A percentile compares a stretch with the other conserved stretches of the same genome.
phyloP scores from a whole-genome alignment of 352 stramenopile species.

The Phytophthora nicotianae region DNA sequence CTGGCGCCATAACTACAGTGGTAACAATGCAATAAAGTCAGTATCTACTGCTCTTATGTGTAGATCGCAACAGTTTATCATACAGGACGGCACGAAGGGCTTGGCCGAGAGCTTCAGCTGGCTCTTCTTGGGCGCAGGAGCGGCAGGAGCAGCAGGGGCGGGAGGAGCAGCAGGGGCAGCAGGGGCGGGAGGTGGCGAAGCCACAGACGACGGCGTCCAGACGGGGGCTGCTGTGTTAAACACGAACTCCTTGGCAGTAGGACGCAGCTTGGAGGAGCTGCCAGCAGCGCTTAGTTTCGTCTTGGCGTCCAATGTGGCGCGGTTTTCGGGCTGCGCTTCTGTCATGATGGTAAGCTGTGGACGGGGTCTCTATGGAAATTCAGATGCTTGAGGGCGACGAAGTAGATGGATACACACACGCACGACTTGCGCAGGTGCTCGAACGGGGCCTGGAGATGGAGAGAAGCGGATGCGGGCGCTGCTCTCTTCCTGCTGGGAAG shows the following conservation, averaged over 20 bases:
- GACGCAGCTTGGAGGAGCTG: conserved; percentile 56
- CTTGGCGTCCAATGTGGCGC: conserved; percentile 26
- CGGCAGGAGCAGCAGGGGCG: not conserved
- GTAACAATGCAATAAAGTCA: conserved; percentile 2
- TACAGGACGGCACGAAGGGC: conserved; percentile 65
- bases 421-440: conserved; percentile 37
- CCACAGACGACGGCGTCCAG: conserved; percentile 45
- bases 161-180: conserved; percentile 5
- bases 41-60: not conserved
- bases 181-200: not conserved
- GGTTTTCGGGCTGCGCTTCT: conserved; percentile 26
- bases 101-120: conserved; percentile 63
- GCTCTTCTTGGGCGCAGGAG: conserved; percentile 28
- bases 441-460: conserved; percentile 3
- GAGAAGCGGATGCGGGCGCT: conserved; percentile 5
- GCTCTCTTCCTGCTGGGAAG: conserved; percentile 11
- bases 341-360: conserved; percentile 20
- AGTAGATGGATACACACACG: conserved; percentile 28
- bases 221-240: conserved; percentile 57
- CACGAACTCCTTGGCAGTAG: conserved; percentile 68
- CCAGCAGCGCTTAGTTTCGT: conserved; percentile 13
- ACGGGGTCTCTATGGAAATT: not conserved
- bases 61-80: not conserved
- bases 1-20: conserved; percentile 40
- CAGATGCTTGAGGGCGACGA: not conserved